Evolutionary conservation across 805 yeast species (phyloP), one percentile per base, ranked within the genome.

Genomic region (Pichia californica): DNA sequence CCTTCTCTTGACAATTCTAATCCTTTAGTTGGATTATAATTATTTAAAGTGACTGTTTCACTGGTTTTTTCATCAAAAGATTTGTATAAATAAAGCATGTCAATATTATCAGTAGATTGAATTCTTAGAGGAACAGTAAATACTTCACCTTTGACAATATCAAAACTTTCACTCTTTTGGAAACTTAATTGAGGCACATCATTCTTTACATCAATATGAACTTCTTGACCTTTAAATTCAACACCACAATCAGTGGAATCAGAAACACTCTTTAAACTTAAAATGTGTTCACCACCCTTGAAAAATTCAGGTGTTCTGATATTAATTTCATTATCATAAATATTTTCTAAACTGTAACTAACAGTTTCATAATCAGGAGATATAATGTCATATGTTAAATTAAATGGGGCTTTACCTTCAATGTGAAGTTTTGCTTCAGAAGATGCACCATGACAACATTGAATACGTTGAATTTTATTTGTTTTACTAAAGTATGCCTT

Each of bases 191-290:
- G 59, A 0, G 98, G 95, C 2, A 81, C 64, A 43, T 81, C 86
- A 40, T 78, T 67, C 53, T 89, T 76, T 1, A 88, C 88, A 26
- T 71, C 69, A n/a, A 93, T 67, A 21, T 64, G 71, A 14, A 79
- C 78, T 49, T 84, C 89, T 19, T 75, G 74, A 16, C 74, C 77
- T 36, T 77, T 74, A 44, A 85, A 64, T 11, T 76, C 77, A n/a
- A 86, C 91, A 18, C 73, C 70, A 64, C 99, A 93, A 1, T 81
- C 79, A 10, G 84, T 76, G n/a, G 76, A 71, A 58, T 93, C 99
- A 19, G 71, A 72, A 3, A 86, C 77, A 10, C 85, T 73, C 2
- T 76, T 71, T 48, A 93, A 58, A 2, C 78, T 69, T 1, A 91
- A 62, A 21, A 74, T 72, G 58, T 78, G 88, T n/a, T 74, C 71